Base-by-base conservation (phyloP, 768 basidiomycete species). In the Mycena haematopus region DNA sequence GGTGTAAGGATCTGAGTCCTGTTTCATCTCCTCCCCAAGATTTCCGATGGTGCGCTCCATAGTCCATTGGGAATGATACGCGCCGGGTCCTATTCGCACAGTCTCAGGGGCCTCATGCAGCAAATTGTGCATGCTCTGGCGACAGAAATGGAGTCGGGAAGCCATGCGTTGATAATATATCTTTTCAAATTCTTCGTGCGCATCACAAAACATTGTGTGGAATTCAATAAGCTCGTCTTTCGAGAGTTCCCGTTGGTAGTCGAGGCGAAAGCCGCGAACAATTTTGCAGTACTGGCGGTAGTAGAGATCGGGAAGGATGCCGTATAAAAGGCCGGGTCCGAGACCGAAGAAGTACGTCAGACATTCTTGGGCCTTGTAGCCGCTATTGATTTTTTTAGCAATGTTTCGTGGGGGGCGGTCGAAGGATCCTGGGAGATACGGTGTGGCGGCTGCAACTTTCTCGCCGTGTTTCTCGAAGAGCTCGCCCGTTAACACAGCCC, bases 301-400 rank as follows among this genome's bases (percentile, higher is more conserved):
- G 22, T 70, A 70, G 6, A 58, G 56, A 0, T 42, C 2, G 0
- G 68, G 69, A 0, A 74, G 73, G 0, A 69, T 2, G 0, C 29
- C 22, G 19, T 65, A 63, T 0, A 74, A 56, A 2, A 75, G 65
- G 0, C 51, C 65, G 0, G 70, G 73, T 0, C 62, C 67, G 1
- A 73, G 51, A 1, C 65, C 46, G 7, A 69, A 74, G 0, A 65
- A 62, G 21, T 72, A 70, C 0, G 70, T 33, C 0, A 72, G 66
- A 19, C 56, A 68, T 24, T 75, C 70, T 67, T 70, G 72, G 0
- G 69, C 73, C 42, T 75, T 75, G 60, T 75, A 74, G 0, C 71
- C 62, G 35, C 65, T 70, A 24, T 40, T 54, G 15, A 75, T 66
- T 11, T 74, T 74, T 35, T 75, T 61, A 0, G 65, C 68, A 8